phyloP scores from a whole-genome alignment of 2,329 filamentous ascomycete species.

The Dissoconium aciculare region DNA sequence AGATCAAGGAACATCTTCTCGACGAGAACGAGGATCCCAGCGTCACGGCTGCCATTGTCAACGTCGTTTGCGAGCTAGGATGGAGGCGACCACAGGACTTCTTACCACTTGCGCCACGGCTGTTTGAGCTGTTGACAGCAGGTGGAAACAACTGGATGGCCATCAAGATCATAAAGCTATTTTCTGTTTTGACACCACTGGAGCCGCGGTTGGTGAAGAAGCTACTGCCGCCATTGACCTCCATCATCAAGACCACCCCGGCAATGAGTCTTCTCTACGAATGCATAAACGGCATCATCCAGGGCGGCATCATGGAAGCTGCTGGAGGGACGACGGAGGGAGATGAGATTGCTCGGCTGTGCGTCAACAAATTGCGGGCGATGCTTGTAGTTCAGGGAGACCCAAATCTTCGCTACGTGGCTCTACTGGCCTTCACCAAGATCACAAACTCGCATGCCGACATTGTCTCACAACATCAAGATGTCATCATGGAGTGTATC shows the following conservation, averaged over 20 bases:
- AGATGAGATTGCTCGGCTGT: conserved; percentile 83
- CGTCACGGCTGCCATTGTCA: conserved; percentile 90
- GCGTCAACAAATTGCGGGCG: conserved; percentile 79
- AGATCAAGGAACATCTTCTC: conserved; percentile 87
- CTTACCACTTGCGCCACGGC: conserved; percentile 70
- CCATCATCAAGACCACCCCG: conserved; percentile 82
- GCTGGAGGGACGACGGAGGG: conserved; percentile 65
- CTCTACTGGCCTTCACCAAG: conserved; percentile 84
- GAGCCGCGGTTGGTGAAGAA: conserved; percentile 88
- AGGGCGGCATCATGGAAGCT: conserved; percentile 80
- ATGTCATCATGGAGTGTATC: conserved; percentile 91
- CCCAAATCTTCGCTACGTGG: conserved; percentile 94
- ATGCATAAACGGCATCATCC: conserved; percentile 96
- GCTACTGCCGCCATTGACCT: conserved; percentile 74
- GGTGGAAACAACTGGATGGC: conserved; percentile 99
- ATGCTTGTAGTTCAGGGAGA: conserved; percentile 93
- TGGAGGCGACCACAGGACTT: conserved; percentile 93
- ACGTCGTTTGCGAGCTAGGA: conserved; percentile 89
- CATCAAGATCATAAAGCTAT: conserved; percentile 97
- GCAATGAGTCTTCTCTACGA: conserved; percentile 98
- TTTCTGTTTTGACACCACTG: conserved; percentile 82
- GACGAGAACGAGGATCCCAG: conserved; percentile 80
- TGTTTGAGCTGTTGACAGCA: conserved; percentile 85
- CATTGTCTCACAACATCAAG: conserved; percentile 81
- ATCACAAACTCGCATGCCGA: conserved; percentile 80